Base-by-base conservation (phyloP, 129 eudicot species). In the Helianthus annuus region DNA sequence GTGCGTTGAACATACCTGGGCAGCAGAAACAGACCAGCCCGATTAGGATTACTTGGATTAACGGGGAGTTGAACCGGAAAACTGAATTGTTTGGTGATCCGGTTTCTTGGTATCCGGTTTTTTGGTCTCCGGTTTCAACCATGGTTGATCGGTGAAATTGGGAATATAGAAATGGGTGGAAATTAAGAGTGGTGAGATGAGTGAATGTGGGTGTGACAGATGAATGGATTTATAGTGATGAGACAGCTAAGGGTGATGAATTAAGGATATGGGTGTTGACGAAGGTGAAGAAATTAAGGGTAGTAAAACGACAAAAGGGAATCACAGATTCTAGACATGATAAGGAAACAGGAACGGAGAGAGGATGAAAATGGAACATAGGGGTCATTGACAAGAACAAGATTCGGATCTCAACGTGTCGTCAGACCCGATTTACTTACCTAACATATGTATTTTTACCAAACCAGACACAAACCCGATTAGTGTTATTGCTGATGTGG, bases 1-100 rank as follows among this genome's bases (percentile, higher is more conserved):
- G 82, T 10, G 99, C 97, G 66, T 88, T 95, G 80, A 88, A 95
- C 99, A 95, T 95, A 0, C 97, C 99, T 1, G 99, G 99, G 57
- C 97, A 91, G 70, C 99, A 95, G 62, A 95, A 95, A 58, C 99
- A 95, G 17, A 95, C 99, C 0, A 95, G 36, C 15, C 97, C 99
- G 71, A 95, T 95, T 24, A 95, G 36, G 7, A 66, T 78, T 0
- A 95, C 94, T 75, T 95, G 99, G n/a, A 86, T 73, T 0, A 95
- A 45, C 0, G 97, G 99, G 10, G 99, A 95, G 66, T 95, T 95
- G 77, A 81, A 82, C 17, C 99, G 85, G 54, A 90, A 83, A 69
- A 13, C 34, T 46, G 92, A 78, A 5, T 70, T 29, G 15, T 46
- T 54, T 13, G 19, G 74, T n/a, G 73, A 48, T 40, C 76, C 85